Base-by-base conservation (phyloP, 257 asterid species). In the Primulina tabacum region DNA sequence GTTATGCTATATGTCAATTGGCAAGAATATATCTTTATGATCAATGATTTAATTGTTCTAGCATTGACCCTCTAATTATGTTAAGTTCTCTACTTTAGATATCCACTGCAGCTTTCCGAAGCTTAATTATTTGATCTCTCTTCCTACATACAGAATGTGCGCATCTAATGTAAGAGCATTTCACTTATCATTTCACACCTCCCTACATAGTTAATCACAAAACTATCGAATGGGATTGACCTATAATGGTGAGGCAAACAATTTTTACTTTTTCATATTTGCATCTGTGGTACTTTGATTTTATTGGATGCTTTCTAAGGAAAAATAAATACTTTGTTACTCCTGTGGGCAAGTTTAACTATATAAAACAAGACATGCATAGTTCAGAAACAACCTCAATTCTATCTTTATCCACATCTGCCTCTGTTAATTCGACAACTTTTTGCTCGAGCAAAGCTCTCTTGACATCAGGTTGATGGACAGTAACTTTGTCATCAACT, bases 321-420 rank as follows among this genome's bases (percentile, higher is more conserved):
- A 50, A 12, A 7, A 4, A 50, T 24, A 29, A 53, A n/a, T 7
- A 26, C 5, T 11, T 53, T 32, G 50, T 53, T 53, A n/a, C 50
- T 30, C 17, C n/a, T 60, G 57, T 17, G 24, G 67, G 50, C 28
- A 63, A 38, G 26, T 30, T 35, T 37, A 53, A 53, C 62, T 38
- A 26, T 4, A 47, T 14, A 64, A 50, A 33, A 71, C 60, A 67
- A 64, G 14, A 64, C 58, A 66, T 12, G 26, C 37, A 4, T 10
- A 65, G 60, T 17, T 52, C 24, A 73, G 53, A 82, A 60, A 68
- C 70, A 68, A 93, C 99, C 99, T 90, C 97, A 66, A 89, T 78
- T 86, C 97, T 83, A 73, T 93, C 97, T 62, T 85, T 92, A 77
- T 90, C 96, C 69, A 81, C 76, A 71, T 90, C 96, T 43, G 75